Conservation (phyloP, 83 land plant genomes). For the Larix sibirica region DNA sequence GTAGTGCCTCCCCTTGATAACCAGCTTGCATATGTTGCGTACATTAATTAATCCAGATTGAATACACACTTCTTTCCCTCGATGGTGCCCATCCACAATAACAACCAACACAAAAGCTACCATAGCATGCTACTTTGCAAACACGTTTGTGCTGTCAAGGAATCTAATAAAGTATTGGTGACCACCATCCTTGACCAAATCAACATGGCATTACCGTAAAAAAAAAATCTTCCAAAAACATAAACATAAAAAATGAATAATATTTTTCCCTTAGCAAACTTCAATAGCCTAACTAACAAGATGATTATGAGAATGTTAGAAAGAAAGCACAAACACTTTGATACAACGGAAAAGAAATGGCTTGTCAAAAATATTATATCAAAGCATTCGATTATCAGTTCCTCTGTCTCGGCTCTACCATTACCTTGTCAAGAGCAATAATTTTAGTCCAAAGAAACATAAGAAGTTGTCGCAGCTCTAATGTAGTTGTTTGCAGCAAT, state of each 20-base stretch:
- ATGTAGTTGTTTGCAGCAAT: constrained; percentile 90
- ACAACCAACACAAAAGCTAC: constrained; percentile 98
- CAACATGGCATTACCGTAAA: constrained; percentile 95
- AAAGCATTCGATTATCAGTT: too few relatives aligned
- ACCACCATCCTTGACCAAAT: constrained; percentile 94
- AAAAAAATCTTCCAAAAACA: neutral
- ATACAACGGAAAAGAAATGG: neutral
- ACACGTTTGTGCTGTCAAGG: constrained; percentile 80
- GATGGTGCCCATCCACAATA: constrained; percentile 87
- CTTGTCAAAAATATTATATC: neutral
- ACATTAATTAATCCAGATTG: constrained; percentile 69
- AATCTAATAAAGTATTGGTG: constrained; percentile 91
- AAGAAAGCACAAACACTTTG: neutral
- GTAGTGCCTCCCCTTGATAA: constrained; percentile 52
- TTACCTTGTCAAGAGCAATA: constrained; percentile 97
- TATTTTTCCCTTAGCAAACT: neutral
- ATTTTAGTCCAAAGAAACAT: constrained; percentile 99
- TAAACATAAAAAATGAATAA: neutral
- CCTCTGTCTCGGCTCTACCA: neutral
- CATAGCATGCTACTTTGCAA: constrained; percentile 95
- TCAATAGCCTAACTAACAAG: neutral
- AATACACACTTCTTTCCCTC: constrained; percentile 87
- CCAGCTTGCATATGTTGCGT: constrained; percentile 75
- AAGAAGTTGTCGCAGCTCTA: constrained; percentile 89
- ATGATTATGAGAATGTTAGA: neutral